Conservation (phyloP, 176 grass and related monocot species). For the Aegilops speltoides region DNA sequence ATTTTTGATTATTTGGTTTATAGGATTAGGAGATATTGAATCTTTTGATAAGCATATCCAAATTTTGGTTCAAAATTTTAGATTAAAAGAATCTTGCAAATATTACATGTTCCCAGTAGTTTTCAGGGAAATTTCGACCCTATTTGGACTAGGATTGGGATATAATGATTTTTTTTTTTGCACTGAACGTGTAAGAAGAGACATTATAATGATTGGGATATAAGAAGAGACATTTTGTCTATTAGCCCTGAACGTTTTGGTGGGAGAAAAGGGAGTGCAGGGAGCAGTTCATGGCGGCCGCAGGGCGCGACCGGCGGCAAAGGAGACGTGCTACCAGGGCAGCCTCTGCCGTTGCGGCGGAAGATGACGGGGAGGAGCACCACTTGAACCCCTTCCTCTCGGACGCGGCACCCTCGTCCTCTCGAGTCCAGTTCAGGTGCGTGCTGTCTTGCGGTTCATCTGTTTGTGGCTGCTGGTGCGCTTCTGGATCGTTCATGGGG, state of each 20-base stretch:
- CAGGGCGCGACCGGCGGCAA: background rate
- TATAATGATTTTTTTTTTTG: too few relatives aligned
- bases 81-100: too few relatives aligned
- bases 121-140: too few relatives aligned
- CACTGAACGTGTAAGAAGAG: too few relatives aligned
- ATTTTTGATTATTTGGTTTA: too few relatives aligned
- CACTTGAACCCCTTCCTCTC: conserved; percentile 54
- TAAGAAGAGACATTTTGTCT: too few relatives aligned
- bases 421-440: conserved; percentile 51
- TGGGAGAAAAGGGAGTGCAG: background rate
- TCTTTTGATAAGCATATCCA: too few relatives aligned
- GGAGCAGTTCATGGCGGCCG: background rate
- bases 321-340: background rate
- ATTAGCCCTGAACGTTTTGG: background rate
- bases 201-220: too few relatives aligned
- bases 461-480: background rate
- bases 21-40: too few relatives aligned
- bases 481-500: background rate
- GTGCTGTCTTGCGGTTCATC: background rate
- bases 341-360: background rate
- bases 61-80: too few relatives aligned
- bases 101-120: too few relatives aligned
- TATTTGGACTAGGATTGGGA: too few relatives aligned
- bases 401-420: background rate
- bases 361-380: conserved; percentile 52